phyloP scores from a whole-genome alignment of 2,329 filamentous ascomycete species.

The Ascocoryne sarcoides region DNA sequence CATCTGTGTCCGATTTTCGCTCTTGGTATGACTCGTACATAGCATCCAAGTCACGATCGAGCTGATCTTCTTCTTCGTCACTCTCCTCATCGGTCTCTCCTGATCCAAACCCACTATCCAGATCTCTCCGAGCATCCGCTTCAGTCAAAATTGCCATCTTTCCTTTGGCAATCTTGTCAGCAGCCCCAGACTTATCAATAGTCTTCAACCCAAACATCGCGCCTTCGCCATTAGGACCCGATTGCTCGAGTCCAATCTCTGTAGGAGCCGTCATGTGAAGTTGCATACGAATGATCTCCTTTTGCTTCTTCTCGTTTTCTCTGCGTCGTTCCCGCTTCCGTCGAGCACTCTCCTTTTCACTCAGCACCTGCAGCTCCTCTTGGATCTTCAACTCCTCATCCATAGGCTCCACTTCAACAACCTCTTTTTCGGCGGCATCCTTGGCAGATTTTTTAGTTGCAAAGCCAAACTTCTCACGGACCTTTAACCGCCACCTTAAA shows the following conservation, averaged over 20 bases:
- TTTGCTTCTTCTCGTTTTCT: constrained; percentile 91
- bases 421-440: constrained; percentile 48
- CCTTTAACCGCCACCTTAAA: constrained; percentile 80
- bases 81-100: constrained; percentile 50
- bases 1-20: constrained; percentile 67
- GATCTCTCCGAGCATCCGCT: constrained; percentile 45
- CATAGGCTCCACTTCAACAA: constrained; percentile 79
- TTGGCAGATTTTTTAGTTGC: constrained; percentile 52
- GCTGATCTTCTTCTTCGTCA: constrained; percentile 70
- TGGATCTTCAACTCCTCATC: constrained; percentile 90
- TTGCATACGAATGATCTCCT: constrained; percentile 92
- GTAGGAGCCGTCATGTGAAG: constrained; percentile 94
- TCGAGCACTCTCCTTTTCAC: constrained; percentile 66
- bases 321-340: constrained; percentile 77
- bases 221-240: constrained; percentile 67
- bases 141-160: constrained; percentile 65
- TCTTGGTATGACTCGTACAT: constrained; percentile 85
- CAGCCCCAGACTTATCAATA: constrained; percentile 66
- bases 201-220: constrained; percentile 80
- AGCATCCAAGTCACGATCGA: constrained; percentile 77
- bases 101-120: constrained; percentile 49
- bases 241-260: constrained; percentile 89
- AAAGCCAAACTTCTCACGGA: constrained; percentile 85
- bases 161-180: constrained; percentile 62
- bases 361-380: constrained; percentile 73